A percentile compares a stretch with the other conserved stretches of the same genome.
phyloP scores from a whole-genome alignment of 257 asterid species.

The Solanum bulbocastanum region DNA sequence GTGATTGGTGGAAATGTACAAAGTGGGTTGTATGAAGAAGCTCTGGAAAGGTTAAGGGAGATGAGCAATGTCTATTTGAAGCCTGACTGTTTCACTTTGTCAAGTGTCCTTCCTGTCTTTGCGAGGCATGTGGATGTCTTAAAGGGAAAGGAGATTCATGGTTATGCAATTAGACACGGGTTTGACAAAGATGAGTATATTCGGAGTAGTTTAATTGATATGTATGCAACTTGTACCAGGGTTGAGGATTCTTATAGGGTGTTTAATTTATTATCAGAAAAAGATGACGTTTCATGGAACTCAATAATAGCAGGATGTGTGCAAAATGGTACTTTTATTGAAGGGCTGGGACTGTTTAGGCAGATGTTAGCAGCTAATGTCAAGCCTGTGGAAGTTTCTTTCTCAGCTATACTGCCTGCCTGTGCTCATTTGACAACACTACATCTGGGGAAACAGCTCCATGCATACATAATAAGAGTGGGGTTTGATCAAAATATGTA shows the following conservation, averaged over 20 bases:
- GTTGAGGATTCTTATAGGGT: constrained; percentile 57
- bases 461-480: constrained; percentile 48
- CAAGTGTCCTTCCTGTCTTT: constrained; percentile 61
- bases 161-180: constrained; percentile 56
- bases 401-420: constrained; percentile 86
- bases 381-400: constrained; percentile 61
- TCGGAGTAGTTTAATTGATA: constrained; percentile 80
- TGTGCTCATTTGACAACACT: constrained; percentile 70
- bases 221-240: constrained; percentile 70
- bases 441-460: constrained; percentile 81
- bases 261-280: constrained; percentile 36
- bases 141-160: constrained; percentile 89
- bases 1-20: constrained; percentile 59
- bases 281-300: constrained; percentile 75
- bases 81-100: constrained; percentile 72
- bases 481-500: constrained; percentile 50
- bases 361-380: constrained; percentile 52
- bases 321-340: constrained; percentile 67
- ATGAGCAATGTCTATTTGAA: constrained; percentile 55
- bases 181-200: constrained; percentile 53
- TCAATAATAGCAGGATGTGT: constrained; percentile 71
- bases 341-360: constrained; percentile 60
- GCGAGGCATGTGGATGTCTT: constrained; percentile 36
- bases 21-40: constrained; percentile 48
- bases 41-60: constrained; percentile 45